A percentile compares a stretch with the other conserved stretches of the same genome.
These are phyloP conservation scores for Sextonia rubra DNA, from an alignment of 164 flowering plant species.

Conservation along the genomic window DNA sequence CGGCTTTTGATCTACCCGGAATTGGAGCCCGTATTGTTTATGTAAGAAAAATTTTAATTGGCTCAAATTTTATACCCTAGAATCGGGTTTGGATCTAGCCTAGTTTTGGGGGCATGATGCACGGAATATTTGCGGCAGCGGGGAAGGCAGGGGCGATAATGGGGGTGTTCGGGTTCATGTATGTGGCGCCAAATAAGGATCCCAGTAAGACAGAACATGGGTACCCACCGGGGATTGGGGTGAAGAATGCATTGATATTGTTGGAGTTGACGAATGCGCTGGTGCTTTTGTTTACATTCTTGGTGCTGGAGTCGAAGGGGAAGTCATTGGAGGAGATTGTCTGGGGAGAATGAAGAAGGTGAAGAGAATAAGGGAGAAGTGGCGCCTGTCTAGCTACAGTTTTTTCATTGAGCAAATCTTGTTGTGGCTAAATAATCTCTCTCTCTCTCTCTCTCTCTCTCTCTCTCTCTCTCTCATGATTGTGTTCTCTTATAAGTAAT, in stretches of 20 bases:
- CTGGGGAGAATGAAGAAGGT: slow-evolving; percentile 19
- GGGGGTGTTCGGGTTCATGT: slow-evolving; percentile 40
- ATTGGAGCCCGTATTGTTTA: no score
- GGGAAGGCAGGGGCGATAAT: slow-evolving; percentile 44
- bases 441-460: neutral
- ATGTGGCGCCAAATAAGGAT: slow-evolving; percentile 22
- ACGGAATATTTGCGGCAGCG: slow-evolving; percentile 38
- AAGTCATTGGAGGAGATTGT: slow-evolving; percentile 41
- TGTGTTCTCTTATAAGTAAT: neutral
- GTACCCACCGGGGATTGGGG: slow-evolving; percentile 40
- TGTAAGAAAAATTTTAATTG: no score
- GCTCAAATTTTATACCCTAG: no score
- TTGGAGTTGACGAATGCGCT: slow-evolving; percentile 26
- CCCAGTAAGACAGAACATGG: slow-evolving; percentile 23
- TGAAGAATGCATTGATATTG: slow-evolving; percentile 31
- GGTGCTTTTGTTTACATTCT: slow-evolving; percentile 29
- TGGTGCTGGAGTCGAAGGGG: slow-evolving; percentile 45
- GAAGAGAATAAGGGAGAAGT: neutral
- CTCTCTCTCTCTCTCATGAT: neutral
- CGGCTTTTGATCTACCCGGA: no score
- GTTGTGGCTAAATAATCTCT: neutral
- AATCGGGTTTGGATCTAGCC: no score
- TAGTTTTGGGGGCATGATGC: no score
- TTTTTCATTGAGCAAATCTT: no score
- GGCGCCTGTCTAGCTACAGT: neutral